These are phyloP conservation scores for Leccinum olivaceoglutinosum DNA, from an alignment of 1,284 basidiomycete species.

Conservation along the genomic window DNA sequence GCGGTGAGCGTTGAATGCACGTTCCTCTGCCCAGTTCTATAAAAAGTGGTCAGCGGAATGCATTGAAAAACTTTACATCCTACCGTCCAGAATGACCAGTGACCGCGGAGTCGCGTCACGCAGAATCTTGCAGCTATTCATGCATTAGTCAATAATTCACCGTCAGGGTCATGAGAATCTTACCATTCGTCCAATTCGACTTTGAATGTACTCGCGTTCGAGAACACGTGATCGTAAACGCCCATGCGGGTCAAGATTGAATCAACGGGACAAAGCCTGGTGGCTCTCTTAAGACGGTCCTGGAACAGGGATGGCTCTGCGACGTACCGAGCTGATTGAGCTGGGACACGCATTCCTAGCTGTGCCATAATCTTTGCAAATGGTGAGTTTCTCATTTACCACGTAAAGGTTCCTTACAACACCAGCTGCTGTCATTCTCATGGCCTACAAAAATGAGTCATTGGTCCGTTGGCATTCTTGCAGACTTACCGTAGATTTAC, in stretches of 20 bases:
- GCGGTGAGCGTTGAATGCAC: constrained; percentile 7
- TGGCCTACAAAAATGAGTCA: constrained; percentile 42
- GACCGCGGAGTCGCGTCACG: constrained; percentile 89
- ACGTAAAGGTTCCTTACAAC: constrained; percentile 45
- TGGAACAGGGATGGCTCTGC: background rate
- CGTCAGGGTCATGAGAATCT: constrained; percentile 5
- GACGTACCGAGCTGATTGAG: constrained; percentile 67
- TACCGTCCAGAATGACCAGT: constrained; percentile 91
- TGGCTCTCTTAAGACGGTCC: background rate
- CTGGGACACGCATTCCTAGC: constrained; percentile 96
- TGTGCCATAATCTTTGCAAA: constrained; percentile 88
- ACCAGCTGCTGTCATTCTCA: constrained; percentile 96
- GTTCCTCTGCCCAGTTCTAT: constrained; percentile 87
- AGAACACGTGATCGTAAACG: constrained; percentile 97
- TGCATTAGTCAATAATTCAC: background rate
- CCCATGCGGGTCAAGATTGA: constrained; percentile 97
- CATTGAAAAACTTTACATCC: constrained; percentile 18
- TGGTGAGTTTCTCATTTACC: constrained; percentile 6
- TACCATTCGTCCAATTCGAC: constrained; percentile 95
- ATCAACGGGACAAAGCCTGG: constrained; percentile 84
- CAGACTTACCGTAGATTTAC: constrained; percentile 73
- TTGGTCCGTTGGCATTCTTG: background rate
- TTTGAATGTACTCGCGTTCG: constrained; percentile 92
- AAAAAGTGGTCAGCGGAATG: constrained; percentile 10
- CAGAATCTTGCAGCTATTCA: constrained; percentile 78